A percentile compares a stretch with the other conserved stretches of the same genome.
Evolutionary conservation across 345 rosid species (phyloP).

Genomic region (Capsella bursapastoris): DNA sequence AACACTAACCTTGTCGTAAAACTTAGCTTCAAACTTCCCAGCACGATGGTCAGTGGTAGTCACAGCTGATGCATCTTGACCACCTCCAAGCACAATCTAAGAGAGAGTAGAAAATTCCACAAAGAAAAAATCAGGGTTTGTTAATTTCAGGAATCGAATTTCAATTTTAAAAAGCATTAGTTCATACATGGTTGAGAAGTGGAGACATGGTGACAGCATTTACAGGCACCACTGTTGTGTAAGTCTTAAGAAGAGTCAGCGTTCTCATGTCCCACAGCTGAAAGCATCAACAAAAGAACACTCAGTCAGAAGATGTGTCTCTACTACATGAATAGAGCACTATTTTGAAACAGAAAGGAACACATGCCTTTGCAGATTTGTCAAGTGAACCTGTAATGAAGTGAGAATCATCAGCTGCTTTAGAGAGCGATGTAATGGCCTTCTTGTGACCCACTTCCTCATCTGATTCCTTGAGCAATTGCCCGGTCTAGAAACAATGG

Average conservation of each 20-base stretch:
- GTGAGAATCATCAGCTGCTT: conserved; percentile 84
- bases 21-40: conserved; percentile 97
- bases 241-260: conserved; percentile 86
- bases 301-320: conserved; percentile 16
- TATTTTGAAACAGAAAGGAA: conserved; percentile 23
- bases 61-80: conserved; percentile 96
- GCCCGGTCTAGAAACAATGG: conserved; percentile 70
- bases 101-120: conserved; percentile 8
- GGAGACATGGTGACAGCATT: conserved; percentile 99
- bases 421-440: conserved; percentile 77
- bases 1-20: conserved; percentile 58
- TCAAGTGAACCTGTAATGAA: conserved; percentile 89
- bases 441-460: conserved; percentile 84
- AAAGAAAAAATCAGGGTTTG: neutral
- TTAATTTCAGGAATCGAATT: neutral
- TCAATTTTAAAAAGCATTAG: neutral
- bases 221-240: conserved; percentile 85
- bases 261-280: conserved; percentile 95
- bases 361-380: conserved; percentile 88
- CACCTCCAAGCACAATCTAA: conserved; percentile 99
- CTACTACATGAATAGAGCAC: neutral
- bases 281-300: conserved; percentile 24
- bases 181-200: conserved; percentile 84
- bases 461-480: conserved; percentile 69
- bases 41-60: conserved; percentile 98